phyloP scores from a whole-genome alignment of 192 early-diverging fungal genomes.

The Phlyctochytrium planicorne region DNA sequence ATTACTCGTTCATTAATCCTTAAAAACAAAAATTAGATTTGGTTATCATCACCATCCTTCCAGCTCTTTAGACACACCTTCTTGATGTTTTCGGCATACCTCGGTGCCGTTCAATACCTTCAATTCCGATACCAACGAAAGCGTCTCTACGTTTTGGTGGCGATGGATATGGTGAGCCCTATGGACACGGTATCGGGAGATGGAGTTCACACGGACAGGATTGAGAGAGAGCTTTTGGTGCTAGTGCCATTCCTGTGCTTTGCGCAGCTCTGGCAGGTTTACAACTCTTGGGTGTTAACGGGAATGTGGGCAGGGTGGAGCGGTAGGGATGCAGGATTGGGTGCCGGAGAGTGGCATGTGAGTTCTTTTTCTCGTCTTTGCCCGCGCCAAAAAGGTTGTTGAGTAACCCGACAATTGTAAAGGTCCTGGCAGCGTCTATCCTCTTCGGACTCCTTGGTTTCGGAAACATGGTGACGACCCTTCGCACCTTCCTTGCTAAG shows the following conservation, averaged over 20 bases:
- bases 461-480: conserved; percentile 41
- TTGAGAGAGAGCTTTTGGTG: conserved; percentile 7
- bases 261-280: conserved; percentile 42
- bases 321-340: conserved; percentile 3
- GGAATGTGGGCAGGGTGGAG: conserved; percentile 11
- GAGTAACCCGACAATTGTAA: too few species aligned
- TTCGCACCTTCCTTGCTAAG: conserved; percentile 24
- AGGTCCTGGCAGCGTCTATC: conserved; percentile 26
- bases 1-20: not conserved
- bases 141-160: conserved; percentile 44
- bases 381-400: not conserved
- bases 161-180: conserved; percentile 41
- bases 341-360: conserved; percentile 27
- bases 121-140: conserved; percentile 46
- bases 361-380: conserved; percentile 2
- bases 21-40: conserved; percentile 24
- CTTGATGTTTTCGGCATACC: conserved; percentile 32
- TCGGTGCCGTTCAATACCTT: conserved; percentile 36
- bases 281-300: conserved; percentile 21
- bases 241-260: conserved; percentile 33
- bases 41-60: conserved; percentile 26
- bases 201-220: conserved; percentile 24
- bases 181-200: conserved; percentile 49
- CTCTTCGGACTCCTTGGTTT: conserved; percentile 33
- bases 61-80: conserved; percentile 29